These are phyloP conservation scores for Sporothrix curviconia DNA, from an alignment of 2,329 filamentous ascomycete genomes.

Conservation along the genomic window DNA sequence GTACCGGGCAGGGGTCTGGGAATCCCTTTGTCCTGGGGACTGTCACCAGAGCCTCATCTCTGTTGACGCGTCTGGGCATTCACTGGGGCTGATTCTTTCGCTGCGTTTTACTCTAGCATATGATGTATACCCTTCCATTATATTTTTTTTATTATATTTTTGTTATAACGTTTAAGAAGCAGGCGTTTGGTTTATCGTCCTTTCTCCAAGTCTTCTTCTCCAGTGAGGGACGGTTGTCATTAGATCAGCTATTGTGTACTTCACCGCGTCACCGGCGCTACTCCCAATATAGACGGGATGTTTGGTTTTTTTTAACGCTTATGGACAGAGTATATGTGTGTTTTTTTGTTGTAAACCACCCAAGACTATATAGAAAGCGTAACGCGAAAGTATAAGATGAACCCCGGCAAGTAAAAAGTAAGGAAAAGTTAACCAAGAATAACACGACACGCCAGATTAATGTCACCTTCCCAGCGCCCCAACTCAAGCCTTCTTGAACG, in stretches of 20 bases:
- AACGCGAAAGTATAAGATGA: neutral
- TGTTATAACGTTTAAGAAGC: neutral
- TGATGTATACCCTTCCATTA: neutral
- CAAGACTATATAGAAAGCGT: neutral
- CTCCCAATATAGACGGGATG: too few species aligned
- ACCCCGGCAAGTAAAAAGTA: neutral
- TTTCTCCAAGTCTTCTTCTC: neutral
- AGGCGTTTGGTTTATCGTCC: too few species aligned
- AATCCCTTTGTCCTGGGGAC: slow-evolving; percentile 17
- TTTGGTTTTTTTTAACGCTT: too few species aligned
- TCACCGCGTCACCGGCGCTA: too few species aligned
- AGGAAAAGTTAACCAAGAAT: neutral
- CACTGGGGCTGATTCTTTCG: neutral
- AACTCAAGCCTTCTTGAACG: too few species aligned
- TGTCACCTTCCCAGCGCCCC: slow-evolving; percentile 44
- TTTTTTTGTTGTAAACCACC: neutral
- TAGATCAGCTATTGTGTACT: too few species aligned
- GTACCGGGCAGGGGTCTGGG: slow-evolving; percentile 21
- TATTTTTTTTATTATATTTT: neutral
- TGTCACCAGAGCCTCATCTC: slow-evolving; percentile 17
- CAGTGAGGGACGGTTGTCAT: too few species aligned
- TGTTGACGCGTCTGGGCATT: slow-evolving; percentile 17
- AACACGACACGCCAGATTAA: slow-evolving; percentile 14
- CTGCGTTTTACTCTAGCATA: too few species aligned
- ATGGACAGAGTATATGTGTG: neutral